Evolutionary conservation across 768 basidiomycete genomes (phyloP), one percentile per base, ranked within the genome.

Genomic region (Ramaria sp.): DNA sequence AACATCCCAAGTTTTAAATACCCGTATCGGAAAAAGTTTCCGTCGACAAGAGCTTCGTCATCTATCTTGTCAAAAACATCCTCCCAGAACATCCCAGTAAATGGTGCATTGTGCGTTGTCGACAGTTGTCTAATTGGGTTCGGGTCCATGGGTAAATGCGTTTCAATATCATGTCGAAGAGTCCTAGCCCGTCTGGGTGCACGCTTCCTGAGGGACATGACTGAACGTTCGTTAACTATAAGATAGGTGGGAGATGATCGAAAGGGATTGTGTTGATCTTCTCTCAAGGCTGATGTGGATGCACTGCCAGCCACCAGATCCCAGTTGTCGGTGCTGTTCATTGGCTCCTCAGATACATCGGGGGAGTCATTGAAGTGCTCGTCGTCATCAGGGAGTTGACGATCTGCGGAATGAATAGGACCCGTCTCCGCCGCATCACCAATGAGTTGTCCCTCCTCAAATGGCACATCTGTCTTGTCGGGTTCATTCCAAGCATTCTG

Each of bases 1-100:
- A 85, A 79, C 16, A 82, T 52, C 3, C 83, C 82, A 27, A 78
- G 77, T 60, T 85, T 82, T 30, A 85, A 60, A 61, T 85, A 83
- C 6, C 81, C 70, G 61, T 85, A 85, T 61, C 81, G 81, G 16
- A 85, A 69, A 41, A 85, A 66, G 59, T 78, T 79, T 20, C 59
- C 59, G 58, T 85, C 83, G 22, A 85, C 83, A 15, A 85, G 70
- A 1, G 71, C 74, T 62, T 85, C 83, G 50, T 72, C 69, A 15
- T 83, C 81, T 0, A 71, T 70, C 13, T 62, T 56, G 61, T 82
- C 79, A 47, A 81, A 62, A 3, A 67, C 57, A 28, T 82, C 80
- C 57, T 77, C 73, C 82, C 82, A 85, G 65, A 74, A 83, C 3
- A 64, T 60, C 24, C 76, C 70, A 10, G 73, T 80, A 66, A 83